Evolutionary conservation across 169 alveolate species (phyloP).

Genomic region (Amoebophrya sp.): DNA sequence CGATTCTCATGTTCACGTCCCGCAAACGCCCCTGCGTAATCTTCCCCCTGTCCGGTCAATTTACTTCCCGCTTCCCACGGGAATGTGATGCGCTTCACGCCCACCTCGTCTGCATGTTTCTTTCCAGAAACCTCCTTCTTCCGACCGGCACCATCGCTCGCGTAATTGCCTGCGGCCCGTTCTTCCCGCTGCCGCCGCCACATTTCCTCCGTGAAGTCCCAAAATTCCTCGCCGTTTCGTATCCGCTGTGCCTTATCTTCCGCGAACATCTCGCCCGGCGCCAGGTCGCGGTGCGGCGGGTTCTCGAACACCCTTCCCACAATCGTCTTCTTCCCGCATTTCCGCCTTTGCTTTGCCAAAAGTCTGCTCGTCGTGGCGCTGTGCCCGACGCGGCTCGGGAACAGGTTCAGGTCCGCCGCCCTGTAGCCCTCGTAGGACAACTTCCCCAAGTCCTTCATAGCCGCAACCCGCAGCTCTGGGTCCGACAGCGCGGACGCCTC

Average conservation of each 20-base stretch:
- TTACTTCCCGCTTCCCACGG: not conserved
- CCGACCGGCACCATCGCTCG: too few relatives aligned
- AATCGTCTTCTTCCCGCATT: not conserved
- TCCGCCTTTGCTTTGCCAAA: not conserved
- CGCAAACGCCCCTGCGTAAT: too few relatives aligned
- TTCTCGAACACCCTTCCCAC: not conserved
- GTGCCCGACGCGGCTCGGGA: not conserved
- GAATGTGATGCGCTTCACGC: not conserved
- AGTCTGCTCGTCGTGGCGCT: not conserved
- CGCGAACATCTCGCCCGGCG: not conserved
- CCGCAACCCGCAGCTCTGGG: not conserved
- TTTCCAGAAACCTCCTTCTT: too few relatives aligned
- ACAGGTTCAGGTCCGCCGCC: not conserved
- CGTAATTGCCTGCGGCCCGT: too few relatives aligned
- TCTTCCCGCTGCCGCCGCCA: not conserved
- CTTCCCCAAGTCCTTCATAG: not conserved
- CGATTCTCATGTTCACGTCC: too few relatives aligned
- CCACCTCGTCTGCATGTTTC: too few relatives aligned
- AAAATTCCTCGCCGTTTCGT: not conserved
- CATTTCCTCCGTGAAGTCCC: not conserved
- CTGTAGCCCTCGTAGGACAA: not conserved
- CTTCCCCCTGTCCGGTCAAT: too few relatives aligned
- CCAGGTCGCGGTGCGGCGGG: not conserved
- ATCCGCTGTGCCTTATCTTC: not conserved
- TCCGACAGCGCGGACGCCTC: too few relatives aligned